Base-by-base conservation (phyloP, 1,284 basidiomycete species). In the Leccinum griseonigrum region DNA sequence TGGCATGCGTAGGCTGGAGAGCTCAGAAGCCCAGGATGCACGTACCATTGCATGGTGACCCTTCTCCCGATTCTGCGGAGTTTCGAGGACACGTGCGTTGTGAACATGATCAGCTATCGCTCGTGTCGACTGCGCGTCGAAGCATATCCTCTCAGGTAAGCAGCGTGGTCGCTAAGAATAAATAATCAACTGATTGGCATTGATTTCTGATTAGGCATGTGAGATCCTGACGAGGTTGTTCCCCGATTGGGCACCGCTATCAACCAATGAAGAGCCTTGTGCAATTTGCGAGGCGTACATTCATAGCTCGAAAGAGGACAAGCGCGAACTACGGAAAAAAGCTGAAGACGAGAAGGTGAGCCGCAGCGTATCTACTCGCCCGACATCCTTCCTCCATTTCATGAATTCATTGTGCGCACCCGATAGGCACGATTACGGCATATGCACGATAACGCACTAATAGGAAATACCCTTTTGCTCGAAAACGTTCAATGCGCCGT, bases 301-400 rank as follows among this genome's bases (percentile, higher is more conserved):
- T n/a, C 79, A 85, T 58, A 79, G 77, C 13, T 85, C 83, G 8
- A 84, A 81, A 66, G 83, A 84, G 68, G 83, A 83, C 64, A 86
- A 83, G 67, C 78, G 80, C 43, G 84, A 84, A 67, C 65, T 81
- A 56, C 84, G 85, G 55, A 85, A 79, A 70, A 81, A 79, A 60
- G 87, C 86, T 11, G 87, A 90, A 68, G 84, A 87, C 29, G 91
- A 93, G 75, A 92, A 90, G 84, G 91, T 88, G 60, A 57, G 63
- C 18, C 58, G 16, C 31, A 46, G 51, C 59, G 34, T 43, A 53
- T 56, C 57, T 46, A 29, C 28, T 38, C 22, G 28, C 56, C 36
- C n/a, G 18, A 38, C 31, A 38, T 28, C n/a, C 52, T 58, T 28
- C 55, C 46, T 60, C 58, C 59, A 64, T 66, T 61, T 58, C 14